Evolutionary conservation across 352 stramenopile species (phyloP).

Genomic region (Blastocystis sp.): DNA sequence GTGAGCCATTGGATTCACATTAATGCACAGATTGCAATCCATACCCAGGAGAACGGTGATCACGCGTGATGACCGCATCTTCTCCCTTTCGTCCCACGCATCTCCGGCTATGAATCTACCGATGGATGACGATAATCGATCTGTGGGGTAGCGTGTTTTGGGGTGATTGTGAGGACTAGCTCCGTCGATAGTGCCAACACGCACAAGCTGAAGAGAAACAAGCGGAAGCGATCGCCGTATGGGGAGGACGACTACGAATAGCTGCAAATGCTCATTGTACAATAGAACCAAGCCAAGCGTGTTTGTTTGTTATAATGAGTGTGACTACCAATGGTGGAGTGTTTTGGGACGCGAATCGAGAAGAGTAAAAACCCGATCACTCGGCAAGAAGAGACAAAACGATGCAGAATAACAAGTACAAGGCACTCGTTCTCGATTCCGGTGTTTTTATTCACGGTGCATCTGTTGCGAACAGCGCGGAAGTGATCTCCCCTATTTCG

Average conservation of each 20-base stretch:
- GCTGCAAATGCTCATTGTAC: neutral
- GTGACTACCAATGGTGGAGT: neutral
- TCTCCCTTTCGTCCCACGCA: slow-evolving; percentile 55
- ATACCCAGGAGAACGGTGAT: slow-evolving; percentile 14
- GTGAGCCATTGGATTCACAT: neutral
- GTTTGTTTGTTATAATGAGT: neutral
- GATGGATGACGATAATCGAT: slow-evolving; percentile 35
- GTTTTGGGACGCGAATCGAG: neutral
- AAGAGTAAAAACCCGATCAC: neutral
- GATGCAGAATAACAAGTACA: slow-evolving; percentile 53
- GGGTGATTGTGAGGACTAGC: neutral
- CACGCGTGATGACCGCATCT: slow-evolving; percentile 52
- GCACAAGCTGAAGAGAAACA: slow-evolving; percentile 46
- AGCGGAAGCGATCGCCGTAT: slow-evolving; percentile 53
- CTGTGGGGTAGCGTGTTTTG: neutral
- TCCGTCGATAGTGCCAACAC: slow-evolving; percentile 22
- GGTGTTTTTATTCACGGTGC: slow-evolving; percentile 44
- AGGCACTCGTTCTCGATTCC: slow-evolving; percentile 54
- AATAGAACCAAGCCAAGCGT: neutral
- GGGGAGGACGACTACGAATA: slow-evolving; percentile 67
- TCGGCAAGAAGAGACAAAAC: neutral
- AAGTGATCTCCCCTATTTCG: neutral
- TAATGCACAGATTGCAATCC: slow-evolving; percentile 25
- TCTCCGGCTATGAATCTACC: slow-evolving; percentile 62
- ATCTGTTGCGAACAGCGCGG: slow-evolving; percentile 19